phyloP scores from a whole-genome alignment of 495 filamentous ascomycete species.

The Penicillium bialowiezense region DNA sequence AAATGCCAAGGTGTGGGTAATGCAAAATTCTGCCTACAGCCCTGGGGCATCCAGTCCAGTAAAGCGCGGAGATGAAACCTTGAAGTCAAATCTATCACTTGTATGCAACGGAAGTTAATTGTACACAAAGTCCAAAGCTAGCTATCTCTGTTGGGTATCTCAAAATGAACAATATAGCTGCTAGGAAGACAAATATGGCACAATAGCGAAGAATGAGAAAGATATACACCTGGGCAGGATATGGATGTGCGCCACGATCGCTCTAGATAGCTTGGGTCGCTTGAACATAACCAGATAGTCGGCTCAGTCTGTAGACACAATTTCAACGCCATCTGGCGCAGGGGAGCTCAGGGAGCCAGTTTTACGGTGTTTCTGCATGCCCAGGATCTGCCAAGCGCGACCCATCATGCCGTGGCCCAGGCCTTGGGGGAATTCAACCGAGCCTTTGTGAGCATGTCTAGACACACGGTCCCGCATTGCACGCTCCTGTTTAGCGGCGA shows the following conservation, averaged over 20 bases:
- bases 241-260: too few species aligned
- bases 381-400: conserved; percentile 43
- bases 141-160: conserved; percentile 7
- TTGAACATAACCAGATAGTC: too few species aligned
- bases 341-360: conserved; percentile 10
- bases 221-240: conserved; percentile 4
- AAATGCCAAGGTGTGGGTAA: too few species aligned
- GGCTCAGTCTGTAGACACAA: conserved; percentile 20
- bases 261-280: too few species aligned
- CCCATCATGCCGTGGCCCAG: conserved; percentile 46
- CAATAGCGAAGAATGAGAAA: not conserved
- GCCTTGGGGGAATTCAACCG: conserved; percentile 34
- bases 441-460: conserved; percentile 29
- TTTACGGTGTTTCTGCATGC: conserved; percentile 39
- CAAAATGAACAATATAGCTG: conserved; percentile 13
- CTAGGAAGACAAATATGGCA: conserved; percentile 6
- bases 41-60: too few species aligned
- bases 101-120: too few species aligned
- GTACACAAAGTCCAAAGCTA: conserved; percentile 1
- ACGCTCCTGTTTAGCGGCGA: conserved; percentile 34
- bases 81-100: too few species aligned
- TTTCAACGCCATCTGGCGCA: conserved; percentile 18
- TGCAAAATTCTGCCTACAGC: too few species aligned
- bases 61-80: too few species aligned
- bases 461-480: conserved; percentile 24